A percentile compares a stretch with the other conserved stretches of the same genome.
phyloP scores from a whole-genome alignment of 2,329 filamentous ascomycete genomes.

The Zalaria sp. region DNA sequence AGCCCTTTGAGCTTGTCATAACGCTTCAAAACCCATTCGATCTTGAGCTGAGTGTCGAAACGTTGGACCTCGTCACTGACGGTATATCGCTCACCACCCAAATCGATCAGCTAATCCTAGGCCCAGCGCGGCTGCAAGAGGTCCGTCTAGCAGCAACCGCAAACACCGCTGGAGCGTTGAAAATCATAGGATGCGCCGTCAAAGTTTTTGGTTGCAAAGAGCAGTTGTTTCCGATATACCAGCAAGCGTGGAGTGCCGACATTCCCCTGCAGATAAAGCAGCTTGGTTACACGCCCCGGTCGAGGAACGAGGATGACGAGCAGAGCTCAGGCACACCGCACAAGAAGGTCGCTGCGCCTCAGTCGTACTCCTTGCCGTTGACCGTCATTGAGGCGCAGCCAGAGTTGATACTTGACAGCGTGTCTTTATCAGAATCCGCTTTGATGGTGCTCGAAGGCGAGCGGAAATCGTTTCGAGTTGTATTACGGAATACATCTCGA shows the following conservation, averaged over 20 bases:
- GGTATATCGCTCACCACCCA: constrained; percentile 58
- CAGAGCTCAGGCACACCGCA: background rate
- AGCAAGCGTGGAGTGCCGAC: constrained; percentile 58
- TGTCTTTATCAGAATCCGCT: constrained; percentile 67
- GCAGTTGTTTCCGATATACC: constrained; percentile 72
- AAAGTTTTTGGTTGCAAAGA: constrained; percentile 72
- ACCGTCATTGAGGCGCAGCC: constrained; percentile 73
- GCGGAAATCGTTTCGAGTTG: constrained; percentile 60
- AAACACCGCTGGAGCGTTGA: constrained; percentile 50
- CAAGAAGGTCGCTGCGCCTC: constrained; percentile 14
- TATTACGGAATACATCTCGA: constrained; percentile 60
- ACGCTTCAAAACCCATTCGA: constrained; percentile 91
- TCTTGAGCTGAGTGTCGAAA: constrained; percentile 80
- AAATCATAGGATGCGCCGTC: constrained; percentile 63
- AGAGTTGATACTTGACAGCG: constrained; percentile 58
- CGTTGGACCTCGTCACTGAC: constrained; percentile 58
- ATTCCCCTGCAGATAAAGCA: constrained; percentile 61
- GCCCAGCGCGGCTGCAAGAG: constrained; percentile 71
- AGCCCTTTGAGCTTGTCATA: constrained; percentile 63
- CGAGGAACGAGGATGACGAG: constrained; percentile 4
- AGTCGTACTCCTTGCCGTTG: constrained; percentile 38
- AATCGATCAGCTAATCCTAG: constrained; percentile 52
- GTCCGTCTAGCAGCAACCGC: constrained; percentile 59
- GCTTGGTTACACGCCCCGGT: constrained; percentile 41
- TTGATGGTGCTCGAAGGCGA: constrained; percentile 93